Evolutionary conservation across 2,329 filamentous ascomycete genomes (phyloP).

Genomic region (Neofusicoccum sp.): DNA sequence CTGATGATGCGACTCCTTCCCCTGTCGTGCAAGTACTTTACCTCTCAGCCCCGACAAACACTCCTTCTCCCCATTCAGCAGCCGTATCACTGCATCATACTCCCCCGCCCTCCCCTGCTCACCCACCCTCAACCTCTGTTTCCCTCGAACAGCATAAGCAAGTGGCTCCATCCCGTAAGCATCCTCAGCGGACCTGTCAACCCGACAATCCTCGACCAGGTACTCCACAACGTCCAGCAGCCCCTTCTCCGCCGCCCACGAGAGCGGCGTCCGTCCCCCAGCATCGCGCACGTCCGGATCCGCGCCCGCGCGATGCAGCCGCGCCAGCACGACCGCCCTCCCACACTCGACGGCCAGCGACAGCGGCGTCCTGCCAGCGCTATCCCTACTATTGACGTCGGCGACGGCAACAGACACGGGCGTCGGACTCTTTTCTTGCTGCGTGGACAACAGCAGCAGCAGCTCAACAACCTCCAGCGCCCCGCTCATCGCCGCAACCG

Average conservation of each 20-base stretch:
- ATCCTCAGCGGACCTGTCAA: background rate
- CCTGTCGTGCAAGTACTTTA: background rate
- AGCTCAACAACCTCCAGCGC: too few species aligned
- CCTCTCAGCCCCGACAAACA: too few species aligned
- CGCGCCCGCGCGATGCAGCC: background rate
- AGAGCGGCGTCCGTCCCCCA: background rate
- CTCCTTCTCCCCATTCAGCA: background rate
- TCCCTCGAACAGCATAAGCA: background rate
- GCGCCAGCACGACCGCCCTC: background rate
- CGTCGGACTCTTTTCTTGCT: too few species aligned
- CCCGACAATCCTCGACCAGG: background rate
- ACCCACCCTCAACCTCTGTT: background rate
- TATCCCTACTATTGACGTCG: background rate
- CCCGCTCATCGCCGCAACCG: too few species aligned
- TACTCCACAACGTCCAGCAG: background rate
- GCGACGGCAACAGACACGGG: too few species aligned
- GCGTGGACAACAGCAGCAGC: too few species aligned
- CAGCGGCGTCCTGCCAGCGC: background rate
- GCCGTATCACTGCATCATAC: background rate
- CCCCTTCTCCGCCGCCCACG: background rate
- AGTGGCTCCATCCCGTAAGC: background rate
- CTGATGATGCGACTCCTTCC: background rate
- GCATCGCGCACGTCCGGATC: background rate
- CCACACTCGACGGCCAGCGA: background rate
- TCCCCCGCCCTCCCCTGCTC: background rate